These are phyloP conservation scores for Gigaspora rosea DNA, from an alignment of 192 early-diverging fungal genomes.

Conservation along the genomic window DNA sequence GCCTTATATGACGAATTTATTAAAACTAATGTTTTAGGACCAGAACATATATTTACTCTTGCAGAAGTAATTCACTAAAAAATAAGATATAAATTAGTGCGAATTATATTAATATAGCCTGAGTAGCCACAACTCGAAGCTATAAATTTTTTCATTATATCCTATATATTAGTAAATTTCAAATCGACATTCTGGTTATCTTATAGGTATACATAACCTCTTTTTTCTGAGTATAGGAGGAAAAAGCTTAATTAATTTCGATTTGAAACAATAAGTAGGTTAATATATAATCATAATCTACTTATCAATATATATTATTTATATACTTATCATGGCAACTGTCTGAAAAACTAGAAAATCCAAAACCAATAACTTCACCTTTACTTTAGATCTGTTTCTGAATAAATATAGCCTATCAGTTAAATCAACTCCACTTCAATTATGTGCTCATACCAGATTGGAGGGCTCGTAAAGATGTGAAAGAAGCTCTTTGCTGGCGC, in stretches of 20 bases:
- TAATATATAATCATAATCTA: too few species aligned
- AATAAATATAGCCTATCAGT: too few species aligned
- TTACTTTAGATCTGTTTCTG: too few species aligned
- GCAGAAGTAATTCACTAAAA: not conserved
- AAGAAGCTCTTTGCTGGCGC: too few species aligned
- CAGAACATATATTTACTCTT: constrained; percentile 1
- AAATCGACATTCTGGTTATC: not conserved
- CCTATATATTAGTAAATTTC: constrained; percentile 16
- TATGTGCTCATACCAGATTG: too few species aligned
- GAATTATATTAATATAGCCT: not conserved
- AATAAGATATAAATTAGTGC: not conserved
- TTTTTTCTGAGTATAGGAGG: not conserved
- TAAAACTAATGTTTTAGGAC: not conserved
- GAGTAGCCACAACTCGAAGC: constrained; percentile 4
- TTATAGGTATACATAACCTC: not conserved
- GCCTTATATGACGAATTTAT: not conserved
- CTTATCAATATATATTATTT: too few species aligned
- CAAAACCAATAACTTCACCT: too few species aligned
- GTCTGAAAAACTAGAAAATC: too few species aligned
- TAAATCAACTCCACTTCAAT: too few species aligned
- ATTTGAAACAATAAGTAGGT: not conserved
- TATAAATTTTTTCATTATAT: constrained; percentile 25
- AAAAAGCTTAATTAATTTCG: constrained; percentile 25
- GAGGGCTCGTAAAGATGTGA: too few species aligned
- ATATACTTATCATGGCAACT: too few species aligned